Percentiles rank a stretch among this genome's conserved stretches.
Conservation (phyloP, 2,329 filamentous ascomycete species). For the Pseudopyrenochaeta lycopersici region DNA sequence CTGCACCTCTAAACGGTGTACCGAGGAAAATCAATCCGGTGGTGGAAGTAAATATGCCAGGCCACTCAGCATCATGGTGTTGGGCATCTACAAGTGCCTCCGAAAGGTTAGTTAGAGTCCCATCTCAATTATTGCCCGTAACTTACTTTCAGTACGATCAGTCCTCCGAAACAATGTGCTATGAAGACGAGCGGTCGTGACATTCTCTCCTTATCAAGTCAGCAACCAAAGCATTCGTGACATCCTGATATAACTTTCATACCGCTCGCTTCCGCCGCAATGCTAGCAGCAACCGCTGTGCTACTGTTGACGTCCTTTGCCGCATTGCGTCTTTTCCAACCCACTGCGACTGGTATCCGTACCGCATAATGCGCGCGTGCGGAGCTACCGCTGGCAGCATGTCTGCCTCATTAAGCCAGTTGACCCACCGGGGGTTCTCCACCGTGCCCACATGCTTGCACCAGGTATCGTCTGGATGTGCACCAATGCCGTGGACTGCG, state of each 20-base stretch:
- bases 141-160: slow-evolving; percentile 34
- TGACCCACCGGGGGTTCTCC: slow-evolving; percentile 24
- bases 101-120: slow-evolving; percentile 11
- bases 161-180: slow-evolving; percentile 34
- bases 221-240: too few species aligned
- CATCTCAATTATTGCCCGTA: neutral
- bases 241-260: too few species aligned
- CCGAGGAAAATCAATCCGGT: slow-evolving; percentile 32
- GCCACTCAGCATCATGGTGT: slow-evolving; percentile 22
- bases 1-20: slow-evolving; percentile 35
- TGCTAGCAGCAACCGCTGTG: too few species aligned
- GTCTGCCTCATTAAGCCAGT: slow-evolving; percentile 33
- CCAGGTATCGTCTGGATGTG: slow-evolving; percentile 40
- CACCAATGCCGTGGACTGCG: slow-evolving; percentile 37
- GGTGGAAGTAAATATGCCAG: slow-evolving; percentile 27
- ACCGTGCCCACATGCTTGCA: slow-evolving; percentile 34
- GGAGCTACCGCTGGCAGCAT: slow-evolving; percentile 32
- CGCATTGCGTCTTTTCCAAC: slow-evolving; percentile 32
- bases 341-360: slow-evolving; percentile 38
- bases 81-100: slow-evolving; percentile 26
- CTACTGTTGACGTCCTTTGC: too few species aligned
- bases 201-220: slow-evolving; percentile 16
- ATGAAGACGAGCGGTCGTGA: slow-evolving; percentile 33
- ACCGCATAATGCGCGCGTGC: slow-evolving; percentile 39
- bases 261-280: too few species aligned